phyloP scores from a whole-genome alignment of 2,329 filamentous ascomycete species.

The Didymella arachidicola region DNA sequence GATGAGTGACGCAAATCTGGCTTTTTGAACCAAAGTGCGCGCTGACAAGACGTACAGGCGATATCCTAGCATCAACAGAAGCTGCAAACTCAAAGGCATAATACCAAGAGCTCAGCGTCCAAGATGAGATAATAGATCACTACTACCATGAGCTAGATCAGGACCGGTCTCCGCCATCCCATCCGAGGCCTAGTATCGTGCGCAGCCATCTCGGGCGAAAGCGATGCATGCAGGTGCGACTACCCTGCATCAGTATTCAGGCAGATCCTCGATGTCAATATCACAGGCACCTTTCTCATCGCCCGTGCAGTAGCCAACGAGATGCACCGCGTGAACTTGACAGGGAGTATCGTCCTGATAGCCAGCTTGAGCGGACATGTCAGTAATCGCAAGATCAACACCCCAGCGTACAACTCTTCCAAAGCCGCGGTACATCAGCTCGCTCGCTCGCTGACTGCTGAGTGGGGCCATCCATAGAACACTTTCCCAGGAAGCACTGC shows the following conservation, averaged over 20 bases:
- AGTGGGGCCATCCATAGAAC: constrained; percentile 52
- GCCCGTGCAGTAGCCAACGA: constrained; percentile 61
- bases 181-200: constrained; percentile 39
- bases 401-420: constrained; percentile 61
- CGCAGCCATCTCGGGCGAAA: constrained; percentile 42
- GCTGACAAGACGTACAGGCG: neutral
- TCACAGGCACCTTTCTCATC: constrained; percentile 80
- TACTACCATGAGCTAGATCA: constrained; percentile 22
- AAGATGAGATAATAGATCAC: constrained; percentile 30
- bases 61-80: neutral
- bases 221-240: constrained; percentile 43
- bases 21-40: rapidly evolving
- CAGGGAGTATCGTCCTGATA: constrained; percentile 25
- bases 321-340: constrained; percentile 40
- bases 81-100: constrained; percentile 9
- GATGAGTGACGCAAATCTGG: constrained; percentile 1
- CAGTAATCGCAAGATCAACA: constrained; percentile 51
- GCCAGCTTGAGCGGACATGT: constrained; percentile 50
- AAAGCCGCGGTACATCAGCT: constrained; percentile 64
- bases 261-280: constrained; percentile 72
- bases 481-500: constrained; percentile 50
- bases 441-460: constrained; percentile 59
- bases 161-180: constrained; percentile 24
- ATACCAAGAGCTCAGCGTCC: constrained; percentile 34
- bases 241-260: constrained; percentile 46